Percentiles rank a stretch among this genome's conserved stretches.
phyloP scores from a whole-genome alignment of 2,329 filamentous ascomycete genomes.

The Aspergillus sojae region DNA sequence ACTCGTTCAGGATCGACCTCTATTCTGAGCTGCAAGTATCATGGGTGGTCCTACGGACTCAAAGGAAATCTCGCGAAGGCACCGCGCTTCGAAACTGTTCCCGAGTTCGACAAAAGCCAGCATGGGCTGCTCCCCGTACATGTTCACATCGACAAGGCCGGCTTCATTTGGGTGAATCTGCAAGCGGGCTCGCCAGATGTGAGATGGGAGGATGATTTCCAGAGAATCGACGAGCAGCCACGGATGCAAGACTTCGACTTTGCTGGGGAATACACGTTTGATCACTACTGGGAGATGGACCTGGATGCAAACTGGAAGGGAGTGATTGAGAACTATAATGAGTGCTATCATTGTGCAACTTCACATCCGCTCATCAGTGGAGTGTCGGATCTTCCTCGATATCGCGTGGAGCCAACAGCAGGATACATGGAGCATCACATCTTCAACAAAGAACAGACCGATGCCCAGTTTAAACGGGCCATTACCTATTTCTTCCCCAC shows the following conservation, averaged over 20 bases:
- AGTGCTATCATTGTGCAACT: conserved; percentile 31
- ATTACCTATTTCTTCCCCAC: conserved; percentile 36
- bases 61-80: conserved; percentile 28
- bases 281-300: conserved; percentile 30
- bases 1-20: conserved; percentile 17
- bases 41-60: conserved; percentile 30
- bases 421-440: conserved; percentile 55
- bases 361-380: conserved; percentile 28
- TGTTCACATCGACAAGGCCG: conserved; percentile 23
- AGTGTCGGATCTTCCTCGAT: conserved; percentile 58
- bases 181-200: conserved; percentile 22
- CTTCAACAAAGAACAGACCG: conserved; percentile 51
- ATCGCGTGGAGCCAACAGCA: conserved; percentile 54
- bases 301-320: conserved; percentile 29
- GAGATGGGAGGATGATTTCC: conserved; percentile 24
- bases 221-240: conserved; percentile 22
- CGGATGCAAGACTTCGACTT: conserved; percentile 29
- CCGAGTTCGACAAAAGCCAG: conserved; percentile 22
- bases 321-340: conserved; percentile 30
- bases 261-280: conserved; percentile 22
- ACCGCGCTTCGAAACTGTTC: conserved; percentile 25
- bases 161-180: conserved; percentile 30
- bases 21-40: conserved; percentile 28
- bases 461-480: conserved; percentile 46
- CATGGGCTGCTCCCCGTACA: conserved; percentile 25